Evolutionary conservation across 2,329 filamentous ascomycete species (phyloP).

Genomic region (Rutstroemia sp.): DNA sequence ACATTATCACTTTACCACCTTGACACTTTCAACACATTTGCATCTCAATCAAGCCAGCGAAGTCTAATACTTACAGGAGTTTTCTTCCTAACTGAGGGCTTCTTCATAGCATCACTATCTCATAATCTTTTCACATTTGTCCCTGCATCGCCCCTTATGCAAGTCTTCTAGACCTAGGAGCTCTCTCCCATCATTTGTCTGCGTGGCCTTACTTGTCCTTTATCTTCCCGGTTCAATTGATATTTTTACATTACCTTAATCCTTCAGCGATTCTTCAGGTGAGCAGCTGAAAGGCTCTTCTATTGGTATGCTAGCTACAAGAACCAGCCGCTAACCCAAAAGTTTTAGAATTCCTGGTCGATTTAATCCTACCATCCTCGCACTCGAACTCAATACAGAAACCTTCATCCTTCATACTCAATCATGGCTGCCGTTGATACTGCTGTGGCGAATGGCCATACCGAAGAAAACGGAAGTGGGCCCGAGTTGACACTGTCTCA

Average conservation of each 20-base stretch:
- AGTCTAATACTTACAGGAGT: neutral
- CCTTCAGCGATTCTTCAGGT: slow-evolving; percentile 2
- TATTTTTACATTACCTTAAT: slow-evolving; percentile 3
- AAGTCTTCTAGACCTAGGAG: slow-evolving; percentile 18
- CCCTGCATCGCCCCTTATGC: slow-evolving; percentile 22
- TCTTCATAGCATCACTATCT: slow-evolving; percentile 8
- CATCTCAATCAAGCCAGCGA: neutral
- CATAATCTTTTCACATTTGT: slow-evolving; percentile 7
- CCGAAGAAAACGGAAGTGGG: slow-evolving; percentile 16
- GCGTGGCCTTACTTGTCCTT: slow-evolving; percentile 23
- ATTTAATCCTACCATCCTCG: neutral
- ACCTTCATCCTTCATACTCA: neutral
- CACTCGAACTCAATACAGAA: slow-evolving; percentile 1
- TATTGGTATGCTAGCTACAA: neutral
- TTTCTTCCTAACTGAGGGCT: neutral
- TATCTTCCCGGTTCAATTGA: slow-evolving; percentile 14
- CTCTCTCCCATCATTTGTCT: slow-evolving; percentile 16
- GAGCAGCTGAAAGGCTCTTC: neutral
- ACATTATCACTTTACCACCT: neutral
- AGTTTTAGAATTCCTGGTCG: slow-evolving; percentile 1
- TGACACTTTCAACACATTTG: slow-evolving; percentile 3
- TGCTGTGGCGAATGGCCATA: slow-evolving; percentile 14
- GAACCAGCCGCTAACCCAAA: neutral
- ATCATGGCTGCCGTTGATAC: slow-evolving; percentile 25
- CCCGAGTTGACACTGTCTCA: slow-evolving; percentile 33